Evolutionary conservation across 768 basidiomycete genomes (phyloP), one percentile per base, ranked within the genome.

Genomic region (Tulasnella sp.): DNA sequence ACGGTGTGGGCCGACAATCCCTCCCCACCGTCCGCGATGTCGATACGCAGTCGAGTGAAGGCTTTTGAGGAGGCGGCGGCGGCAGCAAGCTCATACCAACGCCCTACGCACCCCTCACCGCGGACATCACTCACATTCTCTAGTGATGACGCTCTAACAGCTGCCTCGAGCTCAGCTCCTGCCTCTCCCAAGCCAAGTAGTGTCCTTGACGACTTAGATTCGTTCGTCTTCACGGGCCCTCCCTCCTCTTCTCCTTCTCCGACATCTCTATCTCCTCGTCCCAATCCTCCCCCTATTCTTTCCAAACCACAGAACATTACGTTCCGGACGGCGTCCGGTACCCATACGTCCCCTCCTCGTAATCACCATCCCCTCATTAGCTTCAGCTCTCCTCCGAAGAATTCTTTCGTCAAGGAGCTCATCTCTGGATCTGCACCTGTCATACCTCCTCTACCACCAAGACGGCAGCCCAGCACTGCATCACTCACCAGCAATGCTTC

Each of bases 121-220:
- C 19, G 55, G 32, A 57, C 55, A 27, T 57, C 55, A 17, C 55
- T 57, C 42, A 57, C 55, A 17, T 57, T 57, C 46, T 57, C 55
- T 15, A 34, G 31, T 12, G 55, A 57, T 34, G 55, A 57, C 19
- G 55, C 41, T 14, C n/a, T 57, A 23, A 57, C 55, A 19, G 37
- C 53, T 5, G 41, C 25, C 19, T 42, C 39, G 21, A 39, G 36
- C 23, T 54, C 52, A 12, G 52, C 52, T 12, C 52, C 52, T 2
- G 52, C 52, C 9, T 57, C 55, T 9, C 55, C 55, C 35, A 46
- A 32, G 21, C 32, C 41, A 19, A 34, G 17, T 43, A 57, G 55
- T 31, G 32, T 57, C 31, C 34, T 57, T 41, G 55, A 57, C 19
- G 55, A 57, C n/a, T 23, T 57, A 17, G 55, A 57, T 27, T 45